Percentiles rank a stretch among this genome's conserved stretches.
phyloP scores from a whole-genome alignment of 306 rosid species.

The Fagus sylvatica region DNA sequence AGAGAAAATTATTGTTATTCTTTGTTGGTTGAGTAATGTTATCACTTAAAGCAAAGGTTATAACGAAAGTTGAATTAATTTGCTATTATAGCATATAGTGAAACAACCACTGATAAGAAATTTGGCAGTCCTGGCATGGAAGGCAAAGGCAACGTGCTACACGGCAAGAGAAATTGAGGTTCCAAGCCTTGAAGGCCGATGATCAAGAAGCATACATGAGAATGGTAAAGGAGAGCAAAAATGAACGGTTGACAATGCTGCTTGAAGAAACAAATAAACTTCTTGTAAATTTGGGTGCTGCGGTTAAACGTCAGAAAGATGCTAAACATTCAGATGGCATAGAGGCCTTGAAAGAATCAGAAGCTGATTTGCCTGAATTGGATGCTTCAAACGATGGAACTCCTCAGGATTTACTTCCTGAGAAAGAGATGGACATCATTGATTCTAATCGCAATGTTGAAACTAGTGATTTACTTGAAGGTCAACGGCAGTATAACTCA shows the following conservation, averaged over 20 bases:
- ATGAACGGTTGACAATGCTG: conserved; percentile 86
- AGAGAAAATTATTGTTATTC: conserved; percentile 9
- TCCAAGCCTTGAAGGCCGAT: conserved; percentile 96
- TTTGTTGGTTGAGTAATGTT: conserved; percentile 16
- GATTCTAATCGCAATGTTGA: conserved; percentile 83
- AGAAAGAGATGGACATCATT: conserved; percentile 67
- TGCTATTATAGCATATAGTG: conserved; percentile 15
- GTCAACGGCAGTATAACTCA: conserved; percentile 96
- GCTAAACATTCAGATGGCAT: conserved; percentile 70
- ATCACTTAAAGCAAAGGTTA: conserved; percentile 15
- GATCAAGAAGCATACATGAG: conserved; percentile 99
- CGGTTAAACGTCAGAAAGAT: conserved; percentile 98
- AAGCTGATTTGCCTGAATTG: conserved; percentile 71
- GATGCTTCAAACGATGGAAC: conserved; percentile 66
- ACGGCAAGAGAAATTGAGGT: conserved; percentile 94
- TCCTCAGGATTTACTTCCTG: conserved; percentile 57
- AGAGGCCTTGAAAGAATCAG: conserved; percentile 78
- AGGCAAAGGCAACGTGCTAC: conserved; percentile 98
- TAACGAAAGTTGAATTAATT: neutral
- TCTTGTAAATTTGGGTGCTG: conserved; percentile 96
- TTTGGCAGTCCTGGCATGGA: conserved; percentile 91
- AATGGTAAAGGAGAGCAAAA: conserved; percentile 99
- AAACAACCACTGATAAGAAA: conserved; percentile 11
- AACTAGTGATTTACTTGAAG: conserved; percentile 89
- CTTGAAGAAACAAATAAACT: conserved; percentile 98